Base-by-base conservation (phyloP, 2,329 filamentous ascomycete species). In the Lachnellula hyalina region DNA sequence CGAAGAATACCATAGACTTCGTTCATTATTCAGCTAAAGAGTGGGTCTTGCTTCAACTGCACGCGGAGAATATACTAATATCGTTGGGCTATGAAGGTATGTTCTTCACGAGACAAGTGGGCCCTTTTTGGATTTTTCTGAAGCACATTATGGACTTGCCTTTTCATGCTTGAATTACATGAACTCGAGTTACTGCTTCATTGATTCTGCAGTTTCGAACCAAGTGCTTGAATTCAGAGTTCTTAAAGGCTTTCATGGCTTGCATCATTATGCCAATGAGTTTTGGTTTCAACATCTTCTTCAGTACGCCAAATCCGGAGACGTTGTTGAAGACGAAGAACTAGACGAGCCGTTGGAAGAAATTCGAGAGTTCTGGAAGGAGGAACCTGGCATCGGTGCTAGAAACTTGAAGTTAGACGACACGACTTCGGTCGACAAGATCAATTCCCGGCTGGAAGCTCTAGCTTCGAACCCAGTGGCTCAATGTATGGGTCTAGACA, bases 11-110 rank as follows among this genome's bases (percentile, higher is more conserved):
- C 2, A 28, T 60, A 9, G 52, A 57, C 25, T 60, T 57, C 42
- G 55, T 60, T 4, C 57, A 60, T 41, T 57, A 51, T 35, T 57
- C 57, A 11, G 57, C 57, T 1, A 60, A 57, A 54, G 49, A 57
- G 57, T 60, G 45, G 21, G 40, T 14, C 5, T 8, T 9, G 1
- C 15, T 41, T 45, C 23, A 17, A 15, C 15, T 35, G 12, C n/a
- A 17, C 36, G 3, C 42, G 12, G n/a, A 21, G 19, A 8, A 21
- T n/a, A 4, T n/a, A 40, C 49, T 51, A 19, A 51, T 12, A 45
- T 45, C 6, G 4, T 25, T 47, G 35, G 17, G 8, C 28, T 32
- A 54, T 17, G 15, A n/a, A 49, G 56, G 44, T 58, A 58, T 36
- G 51, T 58, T 17, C 47, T 58, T 28, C 41, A 52, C 35, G 21